Evolutionary conservation across 495 filamentous ascomycete species (phyloP), one percentile per base, ranked within the genome.

Genomic region (Achaetomiella virescens): DNA sequence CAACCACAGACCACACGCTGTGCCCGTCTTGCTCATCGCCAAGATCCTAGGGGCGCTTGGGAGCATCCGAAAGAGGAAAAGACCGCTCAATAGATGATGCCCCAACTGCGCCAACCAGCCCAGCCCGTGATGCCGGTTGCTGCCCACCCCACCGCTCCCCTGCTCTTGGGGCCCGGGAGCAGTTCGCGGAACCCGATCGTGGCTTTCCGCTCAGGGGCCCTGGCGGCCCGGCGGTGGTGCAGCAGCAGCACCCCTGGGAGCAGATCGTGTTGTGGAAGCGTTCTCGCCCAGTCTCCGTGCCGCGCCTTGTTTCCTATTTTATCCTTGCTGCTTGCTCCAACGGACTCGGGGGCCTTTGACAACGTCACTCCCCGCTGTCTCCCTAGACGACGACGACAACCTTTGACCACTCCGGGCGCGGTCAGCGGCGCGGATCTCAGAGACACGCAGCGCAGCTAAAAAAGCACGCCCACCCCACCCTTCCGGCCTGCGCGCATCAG

Each of bases 231-330:
- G n/a, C 9, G 18, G 38, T 42, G 36, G 48, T 42, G 25, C 51
- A 44, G 51, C 42, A 52, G 35, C 44, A 21, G n/a, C 27, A 49
- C 41, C 50, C 57, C 50, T 49, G 35, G n/a, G 45, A 43, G 51
- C 43, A 31, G 57, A 44, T 59, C 50, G 50, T 37, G 42, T 58
- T n/a, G 55, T 20, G 33, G 43, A 20, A 46, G 18, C 25, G 57
- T 43, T 59, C 57, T 54, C 46, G 57, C 57, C 52, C 52, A 20
- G 44, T 53, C 47, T 20, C 59, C 24, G 54, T 37, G 54, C 54
- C 44, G 54, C 46, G 31, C 18, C 7, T 42, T 55, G 46, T 44
- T 58, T 58, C 48, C 51, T 58, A 51, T 61, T 55, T 58, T 55
- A 58, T 50, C 42, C 7, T 49, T 33, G 29, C 27, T 48, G 20